Evolutionary conservation across 371 early-diverging fungal species (phyloP), one percentile per base, ranked within the genome.

Genomic region (Mucor plumbeus): DNA sequence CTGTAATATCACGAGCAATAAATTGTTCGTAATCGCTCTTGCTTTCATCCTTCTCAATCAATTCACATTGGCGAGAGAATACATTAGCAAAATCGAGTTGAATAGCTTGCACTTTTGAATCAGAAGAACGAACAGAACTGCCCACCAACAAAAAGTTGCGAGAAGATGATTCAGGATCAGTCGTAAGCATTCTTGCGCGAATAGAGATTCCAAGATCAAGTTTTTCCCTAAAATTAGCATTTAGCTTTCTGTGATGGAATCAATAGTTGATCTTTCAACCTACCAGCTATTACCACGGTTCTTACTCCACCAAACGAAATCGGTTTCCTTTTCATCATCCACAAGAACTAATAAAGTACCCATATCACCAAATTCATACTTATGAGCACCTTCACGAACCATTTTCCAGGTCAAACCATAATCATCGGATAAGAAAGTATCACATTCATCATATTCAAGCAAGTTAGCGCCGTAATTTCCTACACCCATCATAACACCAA

Each of bases 401-500:
- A 90, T 87, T 36, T 73, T 78, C 99, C 99, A 99, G 3, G 85
- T 86, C 8, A 92, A 64, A 26, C 98, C 99, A 33, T 92, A 95
- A 72, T 99, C 98, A 14, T 81, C 80, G 5, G 90, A 91, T 48
- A 96, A 56, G 68, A 91, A 97, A 0, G 95, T 95, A 72, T 95
- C 93, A 61, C 93, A 89, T 40, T 90, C 84, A 17, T 84, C 86
- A 74, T 92, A 93, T 15, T 86, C 85, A 35, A 84, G 58, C 15
- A 97, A 80, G 59, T 80, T 70, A 0, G 79, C 54, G 11, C 97
- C 97, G 13, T 94, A 97, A 65, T 86, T 92, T 8, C 98, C 98
- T 9, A 97, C 95, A 19, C 95, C 98, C 83, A 97, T 80, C 40
- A 96, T 73, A 10, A 95, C 79, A 47, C 98, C 98, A 0, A 96